A percentile compares a stretch with the other conserved stretches of the same genome.
Conservation (phyloP, 495 filamentous ascomycete genomes). For the Chaetomium fimeti region DNA sequence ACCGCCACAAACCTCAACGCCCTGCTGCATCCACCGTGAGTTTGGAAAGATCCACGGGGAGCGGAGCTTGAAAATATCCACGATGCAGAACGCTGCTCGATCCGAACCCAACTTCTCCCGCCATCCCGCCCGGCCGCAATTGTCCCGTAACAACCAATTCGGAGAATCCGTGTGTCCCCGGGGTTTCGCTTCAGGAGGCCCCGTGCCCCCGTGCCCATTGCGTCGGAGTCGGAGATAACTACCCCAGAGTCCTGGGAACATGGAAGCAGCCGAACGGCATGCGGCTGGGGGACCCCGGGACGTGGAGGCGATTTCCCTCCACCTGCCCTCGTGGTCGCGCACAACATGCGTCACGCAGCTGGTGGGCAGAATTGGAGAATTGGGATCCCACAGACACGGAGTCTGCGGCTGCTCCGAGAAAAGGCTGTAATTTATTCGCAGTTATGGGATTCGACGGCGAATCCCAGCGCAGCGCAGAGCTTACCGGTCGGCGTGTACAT, state of each 20-base stretch:
- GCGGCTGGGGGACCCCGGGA: conserved; percentile 14
- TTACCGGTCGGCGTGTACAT: background rate
- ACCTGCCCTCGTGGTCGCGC: conserved; percentile 14
- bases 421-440: conserved; percentile 2
- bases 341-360: conserved; percentile 8
- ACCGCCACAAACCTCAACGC: too few species aligned
- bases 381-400: conserved; percentile 23
- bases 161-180: background rate
- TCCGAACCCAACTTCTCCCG: conserved; percentile 13
- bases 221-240: background rate
- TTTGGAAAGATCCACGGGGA: conserved; percentile 11
- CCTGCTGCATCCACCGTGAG: background rate
- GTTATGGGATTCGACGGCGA: background rate
- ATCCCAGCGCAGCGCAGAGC: conserved; percentile 8
- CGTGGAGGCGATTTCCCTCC: background rate
- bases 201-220: background rate
- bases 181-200: background rate
- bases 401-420: conserved; percentile 20
- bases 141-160: background rate
- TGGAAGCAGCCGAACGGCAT: conserved; percentile 8
- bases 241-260: background rate
- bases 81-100: conserved; percentile 13
- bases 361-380: conserved; percentile 8
- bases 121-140: conserved; percentile 5
- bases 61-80: conserved; percentile 12